Conservation (phyloP, 202 grass and related monocot genomes). For the Zoysia matrella region DNA sequence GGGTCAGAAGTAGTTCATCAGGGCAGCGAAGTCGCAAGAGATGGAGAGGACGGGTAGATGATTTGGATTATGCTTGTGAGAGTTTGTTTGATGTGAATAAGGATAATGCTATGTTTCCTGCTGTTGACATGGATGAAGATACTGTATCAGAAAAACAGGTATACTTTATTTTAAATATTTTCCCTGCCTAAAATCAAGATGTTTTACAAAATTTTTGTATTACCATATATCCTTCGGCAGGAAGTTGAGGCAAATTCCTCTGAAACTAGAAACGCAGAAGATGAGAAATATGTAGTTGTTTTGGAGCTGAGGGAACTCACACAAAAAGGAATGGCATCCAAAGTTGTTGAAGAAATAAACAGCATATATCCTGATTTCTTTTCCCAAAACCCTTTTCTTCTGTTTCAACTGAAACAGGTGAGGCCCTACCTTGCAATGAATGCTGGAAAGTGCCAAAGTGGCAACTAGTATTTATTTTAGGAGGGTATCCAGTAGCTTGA, state of each 20-base stretch:
- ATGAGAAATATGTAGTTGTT: conserved; percentile 81
- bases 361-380: conserved; percentile 90
- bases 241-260: conserved; percentile 42
- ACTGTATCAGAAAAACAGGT: conserved; percentile 49
- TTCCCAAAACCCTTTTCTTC: conserved; percentile 74
- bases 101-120: conserved; percentile 33
- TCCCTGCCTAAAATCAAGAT: conserved; percentile 22
- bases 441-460: neutral
- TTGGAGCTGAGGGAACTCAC: conserved; percentile 86
- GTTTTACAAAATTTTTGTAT: conserved; percentile 28
- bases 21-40: conserved; percentile 75
- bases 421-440: conserved; percentile 2
- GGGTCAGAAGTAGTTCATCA: conserved; percentile 72
- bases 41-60: conserved; percentile 88
- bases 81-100: conserved; percentile 46
- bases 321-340: conserved; percentile 81
- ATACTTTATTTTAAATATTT: conserved; percentile 47
- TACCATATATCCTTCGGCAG: conserved; percentile 46
- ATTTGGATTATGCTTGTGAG: conserved; percentile 52
- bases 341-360: conserved; percentile 96
- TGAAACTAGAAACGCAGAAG: conserved; percentile 46
- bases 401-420: conserved; percentile 99
- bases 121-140: conserved; percentile 49
- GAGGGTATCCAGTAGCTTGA: conserved; percentile 14
- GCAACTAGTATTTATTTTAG: too few species aligned